A percentile compares a stretch with the other conserved stretches of the same genome.
These are phyloP conservation scores for Magnusiomyces ingens DNA, from an alignment of 1,139 yeast genomes.

Conservation along the genomic window DNA sequence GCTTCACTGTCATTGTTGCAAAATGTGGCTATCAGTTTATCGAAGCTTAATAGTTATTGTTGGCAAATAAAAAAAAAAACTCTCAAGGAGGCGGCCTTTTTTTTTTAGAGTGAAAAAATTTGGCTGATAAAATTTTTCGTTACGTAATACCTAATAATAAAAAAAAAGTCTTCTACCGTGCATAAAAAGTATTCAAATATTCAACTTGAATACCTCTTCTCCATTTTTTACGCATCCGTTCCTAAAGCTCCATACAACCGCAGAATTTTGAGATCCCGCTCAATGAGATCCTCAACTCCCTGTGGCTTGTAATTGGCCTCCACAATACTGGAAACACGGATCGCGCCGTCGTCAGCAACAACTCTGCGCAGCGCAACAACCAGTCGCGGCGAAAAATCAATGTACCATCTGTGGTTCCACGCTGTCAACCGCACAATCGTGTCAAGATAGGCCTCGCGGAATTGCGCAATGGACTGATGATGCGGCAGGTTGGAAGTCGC, in stretches of 20 bases:
- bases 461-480: neutral
- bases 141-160: no score
- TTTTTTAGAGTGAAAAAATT: neutral
- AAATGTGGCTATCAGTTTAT: neutral
- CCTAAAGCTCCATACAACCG: conserved; percentile 41
- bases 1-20: conserved; percentile 17
- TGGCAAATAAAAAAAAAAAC: neutral
- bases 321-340: conserved; percentile 69
- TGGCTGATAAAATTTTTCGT: no score
- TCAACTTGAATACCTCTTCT: no score
- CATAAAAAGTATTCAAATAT: no score
- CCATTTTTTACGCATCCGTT: conserved; percentile 24
- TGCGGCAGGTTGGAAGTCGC: neutral
- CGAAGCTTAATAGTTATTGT: neutral
- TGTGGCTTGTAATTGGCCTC: conserved; percentile 63
- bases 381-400: conserved; percentile 73
- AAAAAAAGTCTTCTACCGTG: no score
- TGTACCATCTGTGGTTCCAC: conserved; percentile 98
- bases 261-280: conserved; percentile 45
- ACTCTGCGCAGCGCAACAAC: conserved; percentile 50
- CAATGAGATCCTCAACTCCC: conserved; percentile 57
- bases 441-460: conserved; percentile 37
- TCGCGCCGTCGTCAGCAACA: conserved; percentile 69
- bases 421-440: conserved; percentile 70
- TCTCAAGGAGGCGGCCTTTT: neutral